Base-by-base conservation (phyloP, 2,329 filamentous ascomycete species). In the Ascochyta clinopodiicola region DNA sequence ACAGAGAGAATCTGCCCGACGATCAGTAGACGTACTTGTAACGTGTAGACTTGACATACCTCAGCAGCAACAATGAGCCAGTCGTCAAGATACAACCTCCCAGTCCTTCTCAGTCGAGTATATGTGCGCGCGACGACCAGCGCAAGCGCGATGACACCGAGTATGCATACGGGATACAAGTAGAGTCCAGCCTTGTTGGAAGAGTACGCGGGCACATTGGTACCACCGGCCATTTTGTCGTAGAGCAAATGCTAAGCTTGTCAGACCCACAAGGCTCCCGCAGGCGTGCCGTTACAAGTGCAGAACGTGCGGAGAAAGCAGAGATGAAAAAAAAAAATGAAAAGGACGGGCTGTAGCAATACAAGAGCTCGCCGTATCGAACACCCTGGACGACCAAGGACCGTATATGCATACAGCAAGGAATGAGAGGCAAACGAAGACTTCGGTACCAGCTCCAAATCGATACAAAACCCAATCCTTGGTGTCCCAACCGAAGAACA, bases 61-160 rank as follows among this genome's bases (percentile, higher is more conserved):
- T 68, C 63, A 25, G 66, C 68, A 21, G 61, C 56, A 17, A 67
- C 13, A 37, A 71, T 64, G 42, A 70, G 52, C 66, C 63, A 68
- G 57, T 70, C 68, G 47, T 71, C 67, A 8, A 66, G 34, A 32
- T 62, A 58, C 17, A 71, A 32, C 10, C 43, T 55, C 12, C 49
- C 48, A 8, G 58, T 64, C 40, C 64, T 61, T 5, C 27, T 59
- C 31, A 62, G 15, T 7, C 66, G 63, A 4, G 67, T 67, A 34
- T 62, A 68, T 31, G 67, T 60, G 12, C 68, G 64, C 34, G 57
- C 32, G 13, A 63, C 37, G 31, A 65, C 63, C 22, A 70, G 58
- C 17, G 44, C 44, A 2, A 71, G 43, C 7, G 66, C 57, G 22
- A 71, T 34, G 5, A 44, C 38, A 5, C 63, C 56, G 13, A 71